phyloP scores from a whole-genome alignment of 139 green algal genomes.

The Chlorella sp. region DNA sequence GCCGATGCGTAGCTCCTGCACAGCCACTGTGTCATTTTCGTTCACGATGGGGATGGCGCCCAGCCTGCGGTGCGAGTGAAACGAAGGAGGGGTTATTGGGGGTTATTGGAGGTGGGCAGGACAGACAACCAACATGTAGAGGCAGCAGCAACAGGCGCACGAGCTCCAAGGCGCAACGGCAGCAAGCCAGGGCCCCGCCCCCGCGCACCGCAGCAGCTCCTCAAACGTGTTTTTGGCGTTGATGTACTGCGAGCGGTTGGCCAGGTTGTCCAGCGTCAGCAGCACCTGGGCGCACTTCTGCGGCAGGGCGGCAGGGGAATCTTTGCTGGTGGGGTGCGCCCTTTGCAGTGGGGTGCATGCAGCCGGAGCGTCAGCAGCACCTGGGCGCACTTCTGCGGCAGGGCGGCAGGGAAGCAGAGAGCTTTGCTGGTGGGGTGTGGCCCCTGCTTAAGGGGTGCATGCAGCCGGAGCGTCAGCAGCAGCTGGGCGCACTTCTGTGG shows the following conservation, averaged over 20 bases:
- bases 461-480: too few species aligned
- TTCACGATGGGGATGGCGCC: slow-evolving; percentile 91
- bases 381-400: neutral
- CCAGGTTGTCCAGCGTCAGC: slow-evolving; percentile 92
- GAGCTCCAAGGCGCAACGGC: neutral
- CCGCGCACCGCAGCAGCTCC: slow-evolving; percentile 79
- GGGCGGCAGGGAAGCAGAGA: neutral
- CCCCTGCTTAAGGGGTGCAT: too few species aligned
- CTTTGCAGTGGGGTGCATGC: neutral
- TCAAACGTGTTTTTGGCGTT: slow-evolving; percentile 92
- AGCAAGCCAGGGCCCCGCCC: neutral
- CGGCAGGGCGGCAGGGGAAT: neutral
- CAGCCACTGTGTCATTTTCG: slow-evolving; percentile 94
- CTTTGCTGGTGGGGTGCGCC: neutral
- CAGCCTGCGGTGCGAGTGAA: neutral
- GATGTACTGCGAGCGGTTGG: slow-evolving; percentile 83
- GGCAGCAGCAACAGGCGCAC: neutral
- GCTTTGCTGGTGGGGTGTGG: too few species aligned
- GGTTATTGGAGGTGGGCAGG: too few species aligned
- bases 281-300: slow-evolving; percentile 90
- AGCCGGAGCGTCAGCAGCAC: neutral
- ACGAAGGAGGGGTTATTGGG: too few species aligned
- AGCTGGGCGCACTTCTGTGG: too few species aligned
- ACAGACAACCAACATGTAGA: neutral
- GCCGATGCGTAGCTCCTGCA: slow-evolving; percentile 89